These are phyloP conservation scores for Dalbergia cultrata DNA, from an alignment of 306 rosid genomes.

Conservation along the genomic window DNA sequence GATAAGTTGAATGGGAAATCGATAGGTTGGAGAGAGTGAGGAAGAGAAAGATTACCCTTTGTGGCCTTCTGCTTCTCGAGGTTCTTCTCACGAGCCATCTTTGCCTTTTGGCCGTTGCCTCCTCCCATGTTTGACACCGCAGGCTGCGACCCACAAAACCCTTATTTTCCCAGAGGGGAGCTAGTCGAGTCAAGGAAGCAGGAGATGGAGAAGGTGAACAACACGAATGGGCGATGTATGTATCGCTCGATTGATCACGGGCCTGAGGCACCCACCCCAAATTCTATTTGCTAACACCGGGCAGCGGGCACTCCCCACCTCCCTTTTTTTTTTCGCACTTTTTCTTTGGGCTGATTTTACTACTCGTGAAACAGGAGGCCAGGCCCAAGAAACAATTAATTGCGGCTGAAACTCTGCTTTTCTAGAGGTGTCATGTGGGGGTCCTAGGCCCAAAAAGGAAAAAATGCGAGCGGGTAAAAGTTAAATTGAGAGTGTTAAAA, in stretches of 20 bases:
- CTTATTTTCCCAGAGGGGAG: constrained; percentile 43
- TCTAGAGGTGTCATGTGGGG: too few relatives aligned
- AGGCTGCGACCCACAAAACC: constrained; percentile 58
- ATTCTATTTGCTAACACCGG: neutral
- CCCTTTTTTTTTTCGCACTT: neutral
- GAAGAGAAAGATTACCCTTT: constrained; percentile 55
- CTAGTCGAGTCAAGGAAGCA: neutral
- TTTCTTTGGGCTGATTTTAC: neutral
- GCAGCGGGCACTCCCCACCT: neutral
- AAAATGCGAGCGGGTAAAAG: too few relatives aligned
- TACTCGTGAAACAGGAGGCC: neutral
- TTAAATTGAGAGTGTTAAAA: too few relatives aligned
- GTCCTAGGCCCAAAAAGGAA: too few relatives aligned
- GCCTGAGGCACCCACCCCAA: neutral
- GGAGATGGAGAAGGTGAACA: neutral
- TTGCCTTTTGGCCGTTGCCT: constrained; percentile 82
- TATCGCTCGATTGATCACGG: neutral
- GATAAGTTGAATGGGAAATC: neutral
- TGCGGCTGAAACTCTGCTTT: neutral
- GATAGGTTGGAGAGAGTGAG: neutral
- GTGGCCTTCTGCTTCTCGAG: constrained; percentile 67
- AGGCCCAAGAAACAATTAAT: neutral
- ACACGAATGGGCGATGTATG: neutral
- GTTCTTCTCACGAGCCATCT: constrained; percentile 84
- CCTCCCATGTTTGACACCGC: constrained; percentile 67